phyloP scores from a whole-genome alignment of 2,329 filamentous ascomycete species.

The Aspergillus sojae region DNA sequence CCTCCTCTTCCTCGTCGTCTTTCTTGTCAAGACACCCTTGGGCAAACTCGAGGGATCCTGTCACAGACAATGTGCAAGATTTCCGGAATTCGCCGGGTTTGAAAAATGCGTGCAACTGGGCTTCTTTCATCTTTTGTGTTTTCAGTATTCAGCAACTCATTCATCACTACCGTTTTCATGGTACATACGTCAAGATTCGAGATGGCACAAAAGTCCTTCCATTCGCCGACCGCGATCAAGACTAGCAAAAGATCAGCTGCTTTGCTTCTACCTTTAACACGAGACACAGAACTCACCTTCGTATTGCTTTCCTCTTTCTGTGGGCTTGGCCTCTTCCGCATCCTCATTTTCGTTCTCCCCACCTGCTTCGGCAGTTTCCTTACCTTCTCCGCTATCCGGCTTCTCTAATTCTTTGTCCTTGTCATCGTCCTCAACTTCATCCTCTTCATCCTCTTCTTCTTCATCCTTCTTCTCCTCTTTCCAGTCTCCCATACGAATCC shows the following conservation, averaged over 20 bases:
- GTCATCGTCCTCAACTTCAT: not conserved
- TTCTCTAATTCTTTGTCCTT: not conserved
- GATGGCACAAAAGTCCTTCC: not conserved
- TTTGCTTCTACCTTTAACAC: not conserved
- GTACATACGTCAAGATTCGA: not conserved
- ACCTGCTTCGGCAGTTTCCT: not conserved
- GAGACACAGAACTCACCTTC: not conserved
- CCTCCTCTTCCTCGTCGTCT: not conserved
- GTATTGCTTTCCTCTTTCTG: not conserved
- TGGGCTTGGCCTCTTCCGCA: not conserved
- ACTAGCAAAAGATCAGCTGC: not conserved
- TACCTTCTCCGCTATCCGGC: not conserved
- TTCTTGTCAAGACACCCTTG: not conserved
- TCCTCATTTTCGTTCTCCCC: too few relatives aligned
- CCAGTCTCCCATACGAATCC: not conserved
- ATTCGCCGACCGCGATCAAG: not conserved
- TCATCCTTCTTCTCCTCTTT: not conserved
- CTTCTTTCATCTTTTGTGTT: not conserved
- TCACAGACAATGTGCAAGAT: not conserved
- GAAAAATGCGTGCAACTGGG: not conserved
- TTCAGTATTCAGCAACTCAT: not conserved
- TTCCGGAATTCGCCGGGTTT: not conserved
- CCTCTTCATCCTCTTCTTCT: not conserved
- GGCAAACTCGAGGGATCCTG: not conserved
- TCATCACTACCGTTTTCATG: not conserved